Evolutionary conservation across 2,329 filamentous ascomycete genomes (phyloP).

Genomic region (Fusarium domesticum): DNA sequence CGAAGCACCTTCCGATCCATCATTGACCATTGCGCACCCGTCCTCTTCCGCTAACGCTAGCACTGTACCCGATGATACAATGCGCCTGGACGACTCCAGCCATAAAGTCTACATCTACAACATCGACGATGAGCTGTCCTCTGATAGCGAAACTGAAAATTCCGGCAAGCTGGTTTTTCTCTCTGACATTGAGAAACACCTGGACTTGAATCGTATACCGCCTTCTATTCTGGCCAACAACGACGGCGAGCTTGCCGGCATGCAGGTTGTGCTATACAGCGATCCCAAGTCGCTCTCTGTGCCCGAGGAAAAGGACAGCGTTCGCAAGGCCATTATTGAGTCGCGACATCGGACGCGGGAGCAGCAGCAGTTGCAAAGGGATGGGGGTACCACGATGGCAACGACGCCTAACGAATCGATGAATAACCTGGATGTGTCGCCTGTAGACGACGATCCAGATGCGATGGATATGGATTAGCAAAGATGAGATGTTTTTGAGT

Average conservation of each 20-base stretch:
- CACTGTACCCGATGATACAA: conserved; percentile 51
- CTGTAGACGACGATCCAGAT: conserved; percentile 48
- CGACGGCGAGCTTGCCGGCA: conserved; percentile 54
- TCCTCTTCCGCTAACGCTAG: conserved; percentile 22
- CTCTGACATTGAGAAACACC: conserved; percentile 78
- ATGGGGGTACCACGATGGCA: conserved; percentile 17
- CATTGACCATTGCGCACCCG: conserved; percentile 18
- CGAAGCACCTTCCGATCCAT: conserved; percentile 39
- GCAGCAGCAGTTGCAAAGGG: conserved; percentile 45
- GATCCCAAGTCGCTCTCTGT: conserved; percentile 75
- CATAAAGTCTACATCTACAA: conserved; percentile 89
- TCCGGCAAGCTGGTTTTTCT: conserved; percentile 68
- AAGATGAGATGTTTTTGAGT: neutral
- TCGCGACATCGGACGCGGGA: conserved; percentile 66
- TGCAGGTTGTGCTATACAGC: conserved; percentile 80
- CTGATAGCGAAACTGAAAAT: conserved; percentile 44
- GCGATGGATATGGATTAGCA: conserved; percentile 64
- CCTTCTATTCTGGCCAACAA: conserved; percentile 59
- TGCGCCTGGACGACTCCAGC: conserved; percentile 84
- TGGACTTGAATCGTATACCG: conserved; percentile 68
- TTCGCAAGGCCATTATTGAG: conserved; percentile 81
- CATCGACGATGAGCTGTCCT: conserved; percentile 79
- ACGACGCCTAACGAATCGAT: conserved; percentile 9
- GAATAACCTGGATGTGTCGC: conserved; percentile 6
- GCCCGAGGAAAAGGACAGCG: conserved; percentile 70